Percentiles rank a stretch among this genome's conserved stretches.
phyloP scores from a whole-genome alignment of 345 rosid species.

The Nasturtium officinale region DNA sequence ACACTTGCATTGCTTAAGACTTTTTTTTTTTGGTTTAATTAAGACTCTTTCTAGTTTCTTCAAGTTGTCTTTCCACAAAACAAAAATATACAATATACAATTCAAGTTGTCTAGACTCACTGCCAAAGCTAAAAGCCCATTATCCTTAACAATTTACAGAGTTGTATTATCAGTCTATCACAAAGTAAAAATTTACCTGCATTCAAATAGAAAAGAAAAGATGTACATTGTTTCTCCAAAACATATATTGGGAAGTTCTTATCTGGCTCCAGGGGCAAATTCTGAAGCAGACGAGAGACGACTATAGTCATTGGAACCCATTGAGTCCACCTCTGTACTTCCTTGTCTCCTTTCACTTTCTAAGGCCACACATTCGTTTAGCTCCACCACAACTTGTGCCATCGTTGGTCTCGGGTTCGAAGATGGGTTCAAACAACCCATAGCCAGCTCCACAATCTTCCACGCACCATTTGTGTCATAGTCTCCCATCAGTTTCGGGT shows the following conservation, averaged over 20 bases:
- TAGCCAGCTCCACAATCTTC: conserved; percentile 55
- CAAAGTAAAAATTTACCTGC: too few relatives aligned
- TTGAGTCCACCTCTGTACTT: conserved; percentile 20
- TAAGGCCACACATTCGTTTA: conserved; percentile 45
- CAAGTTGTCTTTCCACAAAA: too few relatives aligned
- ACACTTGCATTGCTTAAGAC: too few relatives aligned
- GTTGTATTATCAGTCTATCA: too few relatives aligned
- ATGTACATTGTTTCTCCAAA: not conserved
- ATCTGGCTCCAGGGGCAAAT: not conserved
- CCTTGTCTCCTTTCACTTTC: conserved; percentile 32
- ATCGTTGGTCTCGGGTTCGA: conserved; percentile 48
- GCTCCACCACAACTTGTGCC: conserved; percentile 45
- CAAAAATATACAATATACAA: too few relatives aligned
- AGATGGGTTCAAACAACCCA: conserved; percentile 43
- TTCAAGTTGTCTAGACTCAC: too few relatives aligned
- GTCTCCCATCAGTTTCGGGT: conserved; percentile 49
- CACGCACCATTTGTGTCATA: conserved; percentile 48
- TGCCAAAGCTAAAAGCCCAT: too few relatives aligned
- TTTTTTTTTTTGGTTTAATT: too few relatives aligned
- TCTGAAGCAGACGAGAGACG: not conserved
- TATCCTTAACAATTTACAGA: too few relatives aligned
- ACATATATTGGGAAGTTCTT: not conserved
- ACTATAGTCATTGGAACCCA: not conserved
- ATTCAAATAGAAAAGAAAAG: too few relatives aligned
- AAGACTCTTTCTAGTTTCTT: too few relatives aligned